Evolutionary conservation across 495 filamentous ascomycete genomes (phyloP), one percentile per base, ranked within the genome.

Genomic region (Aspergillus campestris): DNA sequence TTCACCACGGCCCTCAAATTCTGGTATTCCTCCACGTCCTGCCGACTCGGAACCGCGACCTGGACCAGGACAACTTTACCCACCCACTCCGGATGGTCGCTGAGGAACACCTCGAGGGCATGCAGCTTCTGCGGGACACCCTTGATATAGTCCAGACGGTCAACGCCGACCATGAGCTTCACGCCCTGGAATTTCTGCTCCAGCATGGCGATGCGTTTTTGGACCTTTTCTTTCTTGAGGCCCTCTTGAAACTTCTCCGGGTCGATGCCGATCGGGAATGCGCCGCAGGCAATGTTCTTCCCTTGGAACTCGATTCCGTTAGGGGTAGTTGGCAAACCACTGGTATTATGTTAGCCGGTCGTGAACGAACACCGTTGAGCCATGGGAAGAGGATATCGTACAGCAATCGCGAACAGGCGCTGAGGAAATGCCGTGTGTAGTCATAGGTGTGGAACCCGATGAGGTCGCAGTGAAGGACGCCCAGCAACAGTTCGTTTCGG

Each of bases 381-480:
- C 18, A 24, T 1, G 18, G 18, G 18, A 24, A 24, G 18, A 24
- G 18, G 1, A 24, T 24, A 4, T 68, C 86, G 59, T 74, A 91
- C 79, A 97, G 75, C 45, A 97, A 84, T 42, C 88, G 78, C 11
- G 90, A 87, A 64, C 91, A 97, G 53, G 84, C 88, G 67, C 87
- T 92, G 52, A 97, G 64, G 63, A 96, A 98, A 66, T 98, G 91
- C 34, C 91, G 73, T 2, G 89, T 90, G 59, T 97, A 97, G 62
- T 95, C 88, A 66, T 94, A 94, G 3, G 91, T 97, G 58, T 98
- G 91, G 67, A 98, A 96, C 8, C 91, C 91, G 57, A 96, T 82
- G 48, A 98, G 69, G 59, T 98, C 91, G 66, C 89, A 92, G 52
- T 91, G 82, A 38, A 98, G 70, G 28, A 96, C 78, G 40, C 92